Evolutionary conservation across 1,284 basidiomycete species (phyloP).

Genomic region (Trichosporon asahii): DNA sequence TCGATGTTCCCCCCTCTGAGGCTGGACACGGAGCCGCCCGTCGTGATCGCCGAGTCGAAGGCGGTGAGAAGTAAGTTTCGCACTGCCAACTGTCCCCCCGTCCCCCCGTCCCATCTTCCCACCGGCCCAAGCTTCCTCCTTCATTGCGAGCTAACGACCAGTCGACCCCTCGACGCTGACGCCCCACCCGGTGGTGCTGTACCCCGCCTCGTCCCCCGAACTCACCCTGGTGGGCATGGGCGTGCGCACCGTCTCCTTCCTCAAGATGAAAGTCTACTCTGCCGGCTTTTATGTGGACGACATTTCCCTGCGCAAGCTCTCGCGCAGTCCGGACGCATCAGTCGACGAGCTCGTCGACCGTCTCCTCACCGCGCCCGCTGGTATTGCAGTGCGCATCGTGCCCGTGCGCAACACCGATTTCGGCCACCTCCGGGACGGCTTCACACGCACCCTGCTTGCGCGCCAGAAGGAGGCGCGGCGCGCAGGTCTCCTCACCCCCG

Average conservation of each 20-base stretch:
- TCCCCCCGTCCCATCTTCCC: background rate
- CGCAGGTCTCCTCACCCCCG: slow-evolving; percentile 31
- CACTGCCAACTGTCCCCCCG: background rate
- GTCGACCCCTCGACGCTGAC: slow-evolving; percentile 49
- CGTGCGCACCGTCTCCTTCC: slow-evolving; percentile 57
- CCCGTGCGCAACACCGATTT: slow-evolving; percentile 58
- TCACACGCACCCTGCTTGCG: slow-evolving; percentile 54
- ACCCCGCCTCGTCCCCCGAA: slow-evolving; percentile 27
- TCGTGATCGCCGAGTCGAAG: background rate
- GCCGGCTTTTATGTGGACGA: slow-evolving; percentile 56
- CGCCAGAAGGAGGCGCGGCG: slow-evolving; percentile 52
- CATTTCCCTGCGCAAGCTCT: slow-evolving; percentile 19
- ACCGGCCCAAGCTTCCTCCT: too few species aligned
- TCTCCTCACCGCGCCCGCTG: slow-evolving; percentile 25
- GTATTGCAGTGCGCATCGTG: slow-evolving; percentile 52
- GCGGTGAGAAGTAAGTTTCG: background rate
- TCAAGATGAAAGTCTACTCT: slow-evolving; percentile 56
- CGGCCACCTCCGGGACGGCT: slow-evolving; percentile 57
- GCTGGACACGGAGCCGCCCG: background rate
- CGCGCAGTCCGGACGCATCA: background rate
- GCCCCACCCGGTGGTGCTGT: slow-evolving; percentile 42
- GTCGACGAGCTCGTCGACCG: slow-evolving; percentile 13
- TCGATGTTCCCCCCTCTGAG: background rate
- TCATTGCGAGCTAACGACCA: slow-evolving; percentile 15
- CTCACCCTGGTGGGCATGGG: slow-evolving; percentile 56